phyloP scores from a whole-genome alignment of 345 rosid genomes.

The Eucalyptus rudis region DNA sequence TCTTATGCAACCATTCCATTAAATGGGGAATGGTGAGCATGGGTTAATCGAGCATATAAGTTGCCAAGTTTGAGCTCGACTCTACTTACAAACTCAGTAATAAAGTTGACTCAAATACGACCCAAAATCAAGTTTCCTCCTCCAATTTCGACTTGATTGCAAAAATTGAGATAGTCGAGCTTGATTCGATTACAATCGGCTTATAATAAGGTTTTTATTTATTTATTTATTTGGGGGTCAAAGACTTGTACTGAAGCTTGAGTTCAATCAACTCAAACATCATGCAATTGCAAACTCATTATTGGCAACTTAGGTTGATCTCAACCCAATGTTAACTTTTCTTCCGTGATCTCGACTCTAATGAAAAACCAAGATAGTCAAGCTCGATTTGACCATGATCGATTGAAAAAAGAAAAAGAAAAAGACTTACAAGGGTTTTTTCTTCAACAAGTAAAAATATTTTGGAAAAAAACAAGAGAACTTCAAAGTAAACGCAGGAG shows the following conservation, averaged over 20 bases:
- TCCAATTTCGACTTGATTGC: background rate
- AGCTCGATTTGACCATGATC: background rate
- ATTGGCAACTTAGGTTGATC: background rate
- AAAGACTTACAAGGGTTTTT: fast-evolving
- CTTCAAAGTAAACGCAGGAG: background rate
- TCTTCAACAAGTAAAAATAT: background rate
- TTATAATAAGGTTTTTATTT: background rate
- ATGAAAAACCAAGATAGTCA: background rate
- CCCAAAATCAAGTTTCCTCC: background rate
- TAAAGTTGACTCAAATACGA: background rate
- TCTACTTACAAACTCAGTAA: background rate
- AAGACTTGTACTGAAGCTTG: background rate
- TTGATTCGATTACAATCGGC: fast-evolving
- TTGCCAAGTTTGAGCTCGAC: background rate
- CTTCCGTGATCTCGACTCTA: fast-evolving
- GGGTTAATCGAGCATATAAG: background rate
- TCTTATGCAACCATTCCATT: background rate
- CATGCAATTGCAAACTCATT: background rate
- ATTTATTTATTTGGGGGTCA: no score
- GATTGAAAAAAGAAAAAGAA: no score
- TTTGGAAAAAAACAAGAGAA: background rate
- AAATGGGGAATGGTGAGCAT: background rate
- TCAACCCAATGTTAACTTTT: background rate
- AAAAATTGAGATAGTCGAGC: background rate
- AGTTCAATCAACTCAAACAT: background rate